Percentiles rank a stretch among this genome's conserved stretches.
These are phyloP conservation scores for Podaxis pistillaris DNA, from an alignment of 768 basidiomycete species.

Conservation along the genomic window DNA sequence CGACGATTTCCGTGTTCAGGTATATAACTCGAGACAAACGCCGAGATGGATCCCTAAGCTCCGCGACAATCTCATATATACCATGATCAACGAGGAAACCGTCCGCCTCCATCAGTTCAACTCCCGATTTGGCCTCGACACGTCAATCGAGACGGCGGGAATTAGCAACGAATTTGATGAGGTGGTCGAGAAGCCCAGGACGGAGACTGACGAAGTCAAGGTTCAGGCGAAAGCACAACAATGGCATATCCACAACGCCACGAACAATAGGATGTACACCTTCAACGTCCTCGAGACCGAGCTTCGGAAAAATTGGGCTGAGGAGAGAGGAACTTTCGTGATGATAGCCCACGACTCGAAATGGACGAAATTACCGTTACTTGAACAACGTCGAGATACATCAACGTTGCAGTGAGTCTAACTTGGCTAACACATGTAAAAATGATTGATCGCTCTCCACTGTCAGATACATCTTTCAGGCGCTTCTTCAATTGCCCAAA, in stretches of 20 bases:
- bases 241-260: neutral
- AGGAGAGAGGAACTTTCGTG: neutral
- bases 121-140: neutral
- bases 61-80: conserved; percentile 2
- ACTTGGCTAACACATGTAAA: neutral
- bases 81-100: neutral
- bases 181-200: neutral
- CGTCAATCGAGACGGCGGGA: neutral
- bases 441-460: neutral
- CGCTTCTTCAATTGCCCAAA: neutral
- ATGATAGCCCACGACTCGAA: neutral
- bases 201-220: neutral
- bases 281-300: neutral
- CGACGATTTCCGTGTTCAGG: neutral
- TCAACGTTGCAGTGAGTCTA: neutral
- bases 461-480: neutral
- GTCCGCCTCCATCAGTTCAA: neutral
- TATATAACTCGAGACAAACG: neutral
- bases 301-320: neutral
- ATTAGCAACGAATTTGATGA: neutral
- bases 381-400: neutral
- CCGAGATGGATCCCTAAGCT: neutral
- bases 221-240: neutral
- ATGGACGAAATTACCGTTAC: neutral
- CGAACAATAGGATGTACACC: conserved; percentile 4